These are phyloP conservation scores for Alternaria atra DNA, from an alignment of 2,329 filamentous ascomycete genomes.

Conservation along the genomic window DNA sequence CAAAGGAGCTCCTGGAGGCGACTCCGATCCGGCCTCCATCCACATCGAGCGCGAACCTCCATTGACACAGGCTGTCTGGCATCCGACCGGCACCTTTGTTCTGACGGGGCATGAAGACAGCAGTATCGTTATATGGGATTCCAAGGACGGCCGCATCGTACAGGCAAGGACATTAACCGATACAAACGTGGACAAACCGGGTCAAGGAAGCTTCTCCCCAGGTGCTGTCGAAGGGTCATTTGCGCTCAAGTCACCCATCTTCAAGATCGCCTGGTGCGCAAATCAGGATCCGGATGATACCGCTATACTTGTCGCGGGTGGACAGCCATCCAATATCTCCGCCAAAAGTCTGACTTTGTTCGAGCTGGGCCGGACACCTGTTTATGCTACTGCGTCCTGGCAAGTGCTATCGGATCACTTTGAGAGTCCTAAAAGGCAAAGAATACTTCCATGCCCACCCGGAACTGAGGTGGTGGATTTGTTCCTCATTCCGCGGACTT, in stretches of 20 bases:
- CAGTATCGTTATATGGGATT: slow-evolving; percentile 93
- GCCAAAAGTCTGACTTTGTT: slow-evolving; percentile 86
- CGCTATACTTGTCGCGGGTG: slow-evolving; percentile 85
- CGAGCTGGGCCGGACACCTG: slow-evolving; percentile 86
- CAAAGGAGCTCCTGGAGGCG: slow-evolving; percentile 81
- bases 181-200: slow-evolving; percentile 75
- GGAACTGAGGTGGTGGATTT: slow-evolving; percentile 82
- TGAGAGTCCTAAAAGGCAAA: slow-evolving; percentile 74
- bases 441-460: slow-evolving; percentile 76
- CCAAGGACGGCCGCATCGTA: slow-evolving; percentile 84
- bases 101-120: slow-evolving; percentile 89
- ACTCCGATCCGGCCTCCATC: slow-evolving; percentile 69
- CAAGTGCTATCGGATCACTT: slow-evolving; percentile 82
- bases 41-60: slow-evolving; percentile 73
- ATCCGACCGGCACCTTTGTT: slow-evolving; percentile 91
- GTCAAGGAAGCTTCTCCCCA: slow-evolving; percentile 54
- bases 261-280: slow-evolving; percentile 88
- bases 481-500: slow-evolving; percentile 80
- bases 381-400: slow-evolving; percentile 92
- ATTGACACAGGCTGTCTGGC: slow-evolving; percentile 87
- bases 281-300: slow-evolving; percentile 95
- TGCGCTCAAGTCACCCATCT: slow-evolving; percentile 75
- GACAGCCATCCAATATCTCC: slow-evolving; percentile 71
- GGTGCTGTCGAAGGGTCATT: slow-evolving; percentile 60
- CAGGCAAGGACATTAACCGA: slow-evolving; percentile 83